A percentile compares a stretch with the other conserved stretches of the same genome.
Conservation (phyloP, 1,284 basidiomycete species). For the Cystobasidium pallidum region DNA sequence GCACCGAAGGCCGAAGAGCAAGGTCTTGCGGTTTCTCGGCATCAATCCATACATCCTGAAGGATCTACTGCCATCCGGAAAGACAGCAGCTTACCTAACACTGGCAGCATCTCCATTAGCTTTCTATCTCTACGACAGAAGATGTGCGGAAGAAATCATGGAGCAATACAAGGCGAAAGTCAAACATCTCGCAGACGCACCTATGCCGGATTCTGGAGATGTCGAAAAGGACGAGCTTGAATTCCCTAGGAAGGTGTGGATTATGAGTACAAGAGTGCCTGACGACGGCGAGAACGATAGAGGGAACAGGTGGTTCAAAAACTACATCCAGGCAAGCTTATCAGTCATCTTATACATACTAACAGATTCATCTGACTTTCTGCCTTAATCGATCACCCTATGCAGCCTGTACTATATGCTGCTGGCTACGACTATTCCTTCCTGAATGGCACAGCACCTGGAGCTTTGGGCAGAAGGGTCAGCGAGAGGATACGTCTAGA, state of each 20-base stretch:
- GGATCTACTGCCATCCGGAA: conserved; percentile 31
- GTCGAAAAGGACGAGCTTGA: conserved; percentile 57
- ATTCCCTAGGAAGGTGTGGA: conserved; percentile 76
- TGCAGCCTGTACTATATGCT: conserved; percentile 86
- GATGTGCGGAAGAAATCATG: conserved; percentile 33
- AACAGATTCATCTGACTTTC: neutral
- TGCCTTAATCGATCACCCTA: conserved; percentile 25
- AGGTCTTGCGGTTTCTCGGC: conserved; percentile 37
- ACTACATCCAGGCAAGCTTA: conserved; percentile 84
- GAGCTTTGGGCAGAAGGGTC: conserved; percentile 76
- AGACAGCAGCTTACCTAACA: conserved; percentile 37
- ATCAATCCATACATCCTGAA: conserved; percentile 37
- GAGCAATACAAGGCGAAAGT: conserved; percentile 34
- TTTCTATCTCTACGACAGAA: conserved; percentile 38
- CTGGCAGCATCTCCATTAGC: conserved; percentile 33
- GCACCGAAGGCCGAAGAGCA: conserved; percentile 25
- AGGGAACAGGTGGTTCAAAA: conserved; percentile 83
- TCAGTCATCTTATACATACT: neutral
- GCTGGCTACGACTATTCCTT: conserved; percentile 91
- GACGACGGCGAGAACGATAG: conserved; percentile 91
- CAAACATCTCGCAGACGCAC: conserved; percentile 32
- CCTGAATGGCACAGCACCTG: conserved; percentile 77
- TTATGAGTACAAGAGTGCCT: conserved; percentile 87
- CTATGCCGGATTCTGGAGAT: conserved; percentile 26
- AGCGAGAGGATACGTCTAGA: conserved; percentile 70